These are phyloP conservation scores for Termitomyces sp. DNA, from an alignment of 768 basidiomycete species.

Conservation along the genomic window DNA sequence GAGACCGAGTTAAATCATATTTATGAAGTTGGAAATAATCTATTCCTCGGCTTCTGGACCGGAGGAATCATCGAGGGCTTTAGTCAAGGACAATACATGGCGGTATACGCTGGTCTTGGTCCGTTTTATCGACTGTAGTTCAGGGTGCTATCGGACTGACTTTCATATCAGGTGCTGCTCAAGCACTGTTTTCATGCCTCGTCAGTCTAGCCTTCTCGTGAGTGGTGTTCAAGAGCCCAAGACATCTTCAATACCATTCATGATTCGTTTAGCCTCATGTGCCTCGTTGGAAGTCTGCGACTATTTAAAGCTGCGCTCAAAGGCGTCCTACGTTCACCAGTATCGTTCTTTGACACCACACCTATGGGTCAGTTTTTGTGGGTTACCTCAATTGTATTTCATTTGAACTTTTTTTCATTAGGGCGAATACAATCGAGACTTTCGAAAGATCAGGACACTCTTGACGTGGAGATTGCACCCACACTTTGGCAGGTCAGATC, in stretches of 20 bases:
- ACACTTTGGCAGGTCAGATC: constrained; percentile 43
- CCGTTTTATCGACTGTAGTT: constrained; percentile 5
- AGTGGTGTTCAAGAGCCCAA: constrained; percentile 16
- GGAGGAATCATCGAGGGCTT: constrained; percentile 53
- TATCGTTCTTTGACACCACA: constrained; percentile 73
- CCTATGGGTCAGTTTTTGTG: constrained; percentile 47
- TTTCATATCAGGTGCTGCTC: constrained; percentile 37
- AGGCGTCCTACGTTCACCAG: constrained; percentile 58
- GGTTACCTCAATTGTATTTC: neutral
- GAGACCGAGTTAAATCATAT: neutral
- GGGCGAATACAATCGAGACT: constrained; percentile 57
- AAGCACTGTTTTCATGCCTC: constrained; percentile 51
- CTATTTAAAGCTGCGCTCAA: constrained; percentile 57
- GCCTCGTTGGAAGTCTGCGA: constrained; percentile 40
- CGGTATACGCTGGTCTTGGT: constrained; percentile 47
- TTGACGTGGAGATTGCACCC: constrained; percentile 50
- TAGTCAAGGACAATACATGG: constrained; percentile 68
- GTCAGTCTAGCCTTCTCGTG: constrained; percentile 52
- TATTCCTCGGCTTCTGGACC: constrained; percentile 79
- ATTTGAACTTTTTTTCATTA: constrained; percentile 20
- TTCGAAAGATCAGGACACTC: constrained; percentile 61
- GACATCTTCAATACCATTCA: neutral
- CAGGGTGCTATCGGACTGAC: neutral
- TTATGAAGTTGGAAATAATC: constrained; percentile 52
- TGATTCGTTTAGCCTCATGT: constrained; percentile 29